Evolutionary conservation across 768 basidiomycete genomes (phyloP), one percentile per base, ranked within the genome.

Genomic region (Mycena vitilis): DNA sequence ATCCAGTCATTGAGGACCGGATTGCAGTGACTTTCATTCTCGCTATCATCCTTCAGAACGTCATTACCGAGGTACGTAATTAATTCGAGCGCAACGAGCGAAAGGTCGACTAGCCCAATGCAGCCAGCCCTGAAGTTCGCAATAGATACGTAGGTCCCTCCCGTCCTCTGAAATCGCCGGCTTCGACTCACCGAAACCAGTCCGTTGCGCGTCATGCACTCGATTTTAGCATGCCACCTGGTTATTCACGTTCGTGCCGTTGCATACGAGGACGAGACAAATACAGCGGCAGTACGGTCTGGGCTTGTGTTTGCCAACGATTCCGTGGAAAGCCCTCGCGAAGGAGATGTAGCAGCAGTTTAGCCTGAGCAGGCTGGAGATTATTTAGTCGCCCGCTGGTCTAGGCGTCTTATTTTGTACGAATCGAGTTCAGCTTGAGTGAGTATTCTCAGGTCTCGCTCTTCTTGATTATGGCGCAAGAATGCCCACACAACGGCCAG

Each of bases 171-270:
- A 53, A 57, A 12, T 11, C 37, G 2, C 53, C 9, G 37, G 11
- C 3, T 34, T 36, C 44, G 0, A 65, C 30, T 30, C 30, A 63
- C 22, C 54, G 5, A 23, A 6, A 38, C 30, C 56, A 68, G 67
- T 18, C 67, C 67, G 12, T 16, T 63, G 48, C 60, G 61, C 6
- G 67, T 63, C 16, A 20, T 68, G 9, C 67, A 63, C 37, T 68
- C 62, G 10, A 59, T 63, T 37, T 47, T 53, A 5, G 67, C 56
- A 15, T 68, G 67, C 45, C 60, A 63, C 45, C 37, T 63, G 49
- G 67, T 68, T 20, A 51, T 60, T 25, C 67, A 68, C 54, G 36
- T 68, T 25, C 67, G 67, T 36, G 49, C 30, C 23, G 20, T 63
- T 38, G 62, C 67, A 38, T 25, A 34, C 6, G 42, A 59, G 42